Base-by-base conservation (phyloP, 768 basidiomycete genomes). In the Tulasnella sp. region DNA sequence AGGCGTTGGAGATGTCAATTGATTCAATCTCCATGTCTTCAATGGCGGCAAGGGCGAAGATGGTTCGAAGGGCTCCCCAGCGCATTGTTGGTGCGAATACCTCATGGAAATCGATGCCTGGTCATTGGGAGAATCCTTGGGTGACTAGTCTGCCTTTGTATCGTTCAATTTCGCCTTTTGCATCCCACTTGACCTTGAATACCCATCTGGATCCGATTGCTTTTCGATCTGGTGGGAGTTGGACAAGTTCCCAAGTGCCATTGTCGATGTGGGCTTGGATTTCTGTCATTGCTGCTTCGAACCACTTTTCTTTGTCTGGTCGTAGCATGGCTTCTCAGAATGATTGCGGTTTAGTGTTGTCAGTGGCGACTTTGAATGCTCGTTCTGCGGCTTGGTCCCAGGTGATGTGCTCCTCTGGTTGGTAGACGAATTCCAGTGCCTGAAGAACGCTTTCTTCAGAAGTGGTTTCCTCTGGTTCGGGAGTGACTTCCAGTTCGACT, bases 81-180 rank as follows among this genome's bases (percentile, higher is more conserved):
- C 40, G 34, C 17, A 58, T 42, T 0, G 73, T 68, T 78, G 73
- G 79, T 14, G 74, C 34, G 39, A 75, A 75, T 0, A 68, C 29
- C 37, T 75, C 74, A 72, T 72, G 38, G 64, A 83, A 87, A 76
- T 88, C 83, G 12, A 85, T 76, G 0, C 86, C 83, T 29, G 81
- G 82, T 58, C 79, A 79, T 77, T 87, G 85, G 0, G 83, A 80
- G 79, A 82, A 85, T 0, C 87, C 84, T 73, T 84, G 80, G 0
- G 85, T 85, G 38, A 86, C 85, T n/a, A 87, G 79, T 52, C 85
- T 71, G n/a, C 82, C 84, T 79, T 87, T 86, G 82, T 84, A 84
- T 6, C 81, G 78, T 1, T 78, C 74, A 38, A 86, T 82, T 0
- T 78, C 78, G 5, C 85, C 86, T 40, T 84, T 77, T 0, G 81